phyloP scores from a whole-genome alignment of 495 filamentous ascomycete species.

The Lepidopterella palustris region DNA sequence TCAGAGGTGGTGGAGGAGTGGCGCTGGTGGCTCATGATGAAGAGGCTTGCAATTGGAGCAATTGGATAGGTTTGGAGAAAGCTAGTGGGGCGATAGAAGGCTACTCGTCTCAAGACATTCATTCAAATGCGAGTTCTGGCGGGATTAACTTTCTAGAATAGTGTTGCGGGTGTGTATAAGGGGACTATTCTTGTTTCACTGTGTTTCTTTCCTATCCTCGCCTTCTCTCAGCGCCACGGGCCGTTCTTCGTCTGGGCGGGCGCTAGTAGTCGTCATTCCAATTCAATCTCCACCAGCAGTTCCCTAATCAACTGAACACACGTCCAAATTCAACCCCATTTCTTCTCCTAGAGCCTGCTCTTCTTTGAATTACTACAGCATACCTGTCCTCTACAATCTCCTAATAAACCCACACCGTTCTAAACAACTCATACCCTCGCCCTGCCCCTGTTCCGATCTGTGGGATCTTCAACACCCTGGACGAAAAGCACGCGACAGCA shows the following conservation, averaged over 20 bases:
- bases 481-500: constrained; percentile 25
- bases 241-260: constrained; percentile 13
- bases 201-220: background rate
- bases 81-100: background rate
- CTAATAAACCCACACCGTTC: background rate
- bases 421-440: background rate
- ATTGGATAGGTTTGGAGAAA: background rate
- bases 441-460: constrained; percentile 3
- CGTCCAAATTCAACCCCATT: constrained; percentile 8
- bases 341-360: background rate
- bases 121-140: constrained; percentile 10
- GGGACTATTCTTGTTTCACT: constrained; percentile 1
- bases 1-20: constrained; percentile 18
- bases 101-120: constrained; percentile 8
- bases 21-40: background rate
- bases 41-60: background rate
- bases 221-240: too few species aligned
- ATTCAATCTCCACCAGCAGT: too few species aligned
- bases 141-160: background rate
- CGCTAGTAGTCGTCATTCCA: background rate
- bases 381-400: too few species aligned
- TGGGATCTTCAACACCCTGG: constrained; percentile 9
- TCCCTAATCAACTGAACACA: constrained; percentile 6
- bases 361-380: background rate
- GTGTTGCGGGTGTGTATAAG: background rate